Evolutionary conservation across 345 rosid species (phyloP), one percentile per base, ranked within the genome.

Genomic region (Sonneratia alba): DNA sequence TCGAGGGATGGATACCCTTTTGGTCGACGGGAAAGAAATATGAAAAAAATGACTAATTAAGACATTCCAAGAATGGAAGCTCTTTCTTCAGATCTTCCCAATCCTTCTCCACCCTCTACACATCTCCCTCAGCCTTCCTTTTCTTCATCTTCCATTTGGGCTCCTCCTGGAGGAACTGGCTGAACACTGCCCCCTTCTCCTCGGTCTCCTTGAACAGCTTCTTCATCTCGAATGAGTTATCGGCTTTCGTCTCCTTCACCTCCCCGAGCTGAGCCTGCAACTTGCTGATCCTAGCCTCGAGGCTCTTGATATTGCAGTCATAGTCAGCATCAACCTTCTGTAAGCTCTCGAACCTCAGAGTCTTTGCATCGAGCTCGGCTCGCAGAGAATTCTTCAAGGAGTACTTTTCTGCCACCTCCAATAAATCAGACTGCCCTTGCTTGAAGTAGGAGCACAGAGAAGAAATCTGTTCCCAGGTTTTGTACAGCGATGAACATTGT

Each of bases 121-220:
- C 32, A 42, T 76, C 79, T 67, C 72, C 24, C 79, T 76, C 79
- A 3, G 75, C 79, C 75, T 76, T 76, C 75, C 79, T 76, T 72
- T 72, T 76, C 61, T 76, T 72, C 67, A 76, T 68, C 24, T 2
- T 71, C 75, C 79, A 76, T 59, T 71, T 76, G 9, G 79, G 75
- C 36, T 68, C 79, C 55, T 76, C 79, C 74, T 71, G 59, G 2
- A 67, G 74, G 69, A 57, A 72, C 67, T 62, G 75, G 42, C 68
- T 61, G 45, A 71, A 76, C 67, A 71, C 24, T 4, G 37, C 32
- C 63, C 69, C 79, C 55, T 76, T 76, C 72, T 71, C 75, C 51
- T 76, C 72, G 2, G 72, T 72, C 79, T 76, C 79, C 68, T 67
- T 76, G 79, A 67, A 76, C 48, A 76, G 79, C 66, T 62, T 71